Evolutionary conservation across 1,284 basidiomycete species (phyloP), one percentile per base, ranked within the genome.

Genomic region (Anthracocystis panici-leucophaei): DNA sequence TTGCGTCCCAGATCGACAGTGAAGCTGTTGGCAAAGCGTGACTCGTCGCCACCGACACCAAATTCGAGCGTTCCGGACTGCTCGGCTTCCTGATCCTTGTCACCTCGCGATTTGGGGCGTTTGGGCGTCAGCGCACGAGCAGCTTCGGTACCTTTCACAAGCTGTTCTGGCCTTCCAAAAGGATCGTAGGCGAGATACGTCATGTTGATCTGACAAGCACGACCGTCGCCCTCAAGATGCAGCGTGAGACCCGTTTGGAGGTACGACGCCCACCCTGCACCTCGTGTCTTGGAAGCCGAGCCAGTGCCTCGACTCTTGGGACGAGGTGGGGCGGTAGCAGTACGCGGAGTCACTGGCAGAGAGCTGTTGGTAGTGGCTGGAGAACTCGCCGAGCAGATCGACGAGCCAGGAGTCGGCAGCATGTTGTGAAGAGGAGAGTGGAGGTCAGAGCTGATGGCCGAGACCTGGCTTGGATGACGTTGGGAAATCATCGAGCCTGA

Each of bases 161-260:
- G 74, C 44, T 67, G 54, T 38, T 82, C 80, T 3, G 75, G 68
- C 41, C 65, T 46, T 27, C 78, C 78, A 23, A 82, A 82, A 2
- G 80, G 80, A 46, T 82, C 80, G 63, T 82, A 82, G 41, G 49
- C 60, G 29, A 80, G 72, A 40, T 82, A 82, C 31, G 53, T 57
- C 66, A 82, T 62, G 35, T 61, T 68, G 59, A 79, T 53, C 35
- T 58, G 72, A 20, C 55, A 41, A 2, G 42, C 45, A 6, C 75
- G 57, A 16, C 66, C 56, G n/a, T 78, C 78, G 27, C 72, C 67
- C 20, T 79, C 79, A 41, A 82, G 56, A 50, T 81, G 79, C 29
- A 82, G 65, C 16, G 69, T 80, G 31, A 82, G 35, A 12, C 80
- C 80, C 12, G 75, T 62, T 12, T 70, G 33, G 21, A 82, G 68